Base-by-base conservation (phyloP, 202 grass and related monocot genomes). In the Panicum hallii region DNA sequence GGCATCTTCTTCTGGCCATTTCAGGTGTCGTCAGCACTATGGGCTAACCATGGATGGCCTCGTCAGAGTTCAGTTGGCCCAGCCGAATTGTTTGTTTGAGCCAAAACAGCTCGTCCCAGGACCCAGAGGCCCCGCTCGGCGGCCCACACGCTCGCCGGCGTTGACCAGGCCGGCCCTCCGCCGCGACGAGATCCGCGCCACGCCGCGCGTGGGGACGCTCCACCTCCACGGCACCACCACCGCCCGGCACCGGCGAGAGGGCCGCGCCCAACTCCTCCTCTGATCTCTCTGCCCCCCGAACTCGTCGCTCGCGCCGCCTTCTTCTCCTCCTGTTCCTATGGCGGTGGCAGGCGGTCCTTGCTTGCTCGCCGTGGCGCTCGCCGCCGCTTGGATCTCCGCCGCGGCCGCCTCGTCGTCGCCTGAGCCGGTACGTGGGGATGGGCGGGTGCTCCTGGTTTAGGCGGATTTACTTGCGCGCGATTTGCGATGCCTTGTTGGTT, bases 301-400 rank as follows among this genome's bases (percentile, higher is more conserved):
- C 4, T 47, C 67, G 36, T 32, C 4, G n/a, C 26, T 32, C 4
- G n/a, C 26, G 50, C 2, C 11, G 38, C 65, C 38, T 32, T 12
- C 16, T 55, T n/a, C 32, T 8, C 66, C 19, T 22, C 23, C 58
- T 4, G 5, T 60, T 23, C 40, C 72, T 7, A 90, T 90, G 88
- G 40, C 41, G 2, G 57, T 1, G 83, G 42, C n/a, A 58, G 42
- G 16, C 42, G 1, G 73, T 20, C 55, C 30, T n/a, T 48, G 47
- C 57, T 72, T 86, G 72, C 79, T 90, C 49, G 83, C 57, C 47
- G 26, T 72, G 83, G 77, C 52, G 14, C 67, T 72, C 11, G 62
- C 45, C 17, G 62, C 64, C 12, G 79, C 79, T 67, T 86, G 66
- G 66, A 77, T 86, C 58, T 82, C 48, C 49, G 42, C 7, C 20